These are phyloP conservation scores for Sporothrix curviconia DNA, from an alignment of 2,329 filamentous ascomycete species.

Conservation along the genomic window DNA sequence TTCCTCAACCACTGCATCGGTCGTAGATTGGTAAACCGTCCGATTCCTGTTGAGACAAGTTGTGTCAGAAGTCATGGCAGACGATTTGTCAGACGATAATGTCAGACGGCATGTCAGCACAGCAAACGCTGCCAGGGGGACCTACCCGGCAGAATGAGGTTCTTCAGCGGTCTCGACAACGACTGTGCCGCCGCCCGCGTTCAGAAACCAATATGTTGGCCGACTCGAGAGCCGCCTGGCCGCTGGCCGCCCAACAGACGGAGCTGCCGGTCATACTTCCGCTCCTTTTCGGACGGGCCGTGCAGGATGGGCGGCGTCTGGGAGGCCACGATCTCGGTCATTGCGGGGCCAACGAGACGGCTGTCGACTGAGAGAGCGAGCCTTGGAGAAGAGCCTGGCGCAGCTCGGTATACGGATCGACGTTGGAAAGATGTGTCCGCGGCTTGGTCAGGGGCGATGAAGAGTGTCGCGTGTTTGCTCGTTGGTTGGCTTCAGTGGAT, in stretches of 20 bases:
- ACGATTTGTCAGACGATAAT: too few relatives aligned
- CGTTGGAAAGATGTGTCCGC: too few relatives aligned
- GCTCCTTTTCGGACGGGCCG: slow-evolving; percentile 55
- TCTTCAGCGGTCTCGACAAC: slow-evolving; percentile 92
- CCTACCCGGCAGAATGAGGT: slow-evolving; percentile 81
- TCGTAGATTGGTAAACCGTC: slow-evolving; percentile 88
- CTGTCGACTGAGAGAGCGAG: too few relatives aligned
- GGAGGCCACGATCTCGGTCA: slow-evolving; percentile 40
- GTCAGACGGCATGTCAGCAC: too few relatives aligned
- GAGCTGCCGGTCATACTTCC: slow-evolving; percentile 91
- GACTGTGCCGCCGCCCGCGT: slow-evolving; percentile 77
- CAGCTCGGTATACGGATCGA: too few relatives aligned
- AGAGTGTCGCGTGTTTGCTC: not conserved
- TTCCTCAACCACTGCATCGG: slow-evolving; percentile 65
- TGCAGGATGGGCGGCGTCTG: slow-evolving; percentile 44
- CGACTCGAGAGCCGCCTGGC: slow-evolving; percentile 83
- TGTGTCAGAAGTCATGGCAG: not conserved
- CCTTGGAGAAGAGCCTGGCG: too few relatives aligned
- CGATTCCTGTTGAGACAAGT: slow-evolving; percentile 65
- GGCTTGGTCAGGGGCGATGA: too few relatives aligned
- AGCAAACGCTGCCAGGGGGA: not conserved
- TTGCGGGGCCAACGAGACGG: slow-evolving; percentile 24
- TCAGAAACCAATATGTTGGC: slow-evolving; percentile 87
- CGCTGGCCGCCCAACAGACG: slow-evolving; percentile 90
- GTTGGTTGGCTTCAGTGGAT: not conserved